These are phyloP conservation scores for Conticribra guillardii DNA, from an alignment of 108 stramenopile species.

Conservation along the genomic window DNA sequence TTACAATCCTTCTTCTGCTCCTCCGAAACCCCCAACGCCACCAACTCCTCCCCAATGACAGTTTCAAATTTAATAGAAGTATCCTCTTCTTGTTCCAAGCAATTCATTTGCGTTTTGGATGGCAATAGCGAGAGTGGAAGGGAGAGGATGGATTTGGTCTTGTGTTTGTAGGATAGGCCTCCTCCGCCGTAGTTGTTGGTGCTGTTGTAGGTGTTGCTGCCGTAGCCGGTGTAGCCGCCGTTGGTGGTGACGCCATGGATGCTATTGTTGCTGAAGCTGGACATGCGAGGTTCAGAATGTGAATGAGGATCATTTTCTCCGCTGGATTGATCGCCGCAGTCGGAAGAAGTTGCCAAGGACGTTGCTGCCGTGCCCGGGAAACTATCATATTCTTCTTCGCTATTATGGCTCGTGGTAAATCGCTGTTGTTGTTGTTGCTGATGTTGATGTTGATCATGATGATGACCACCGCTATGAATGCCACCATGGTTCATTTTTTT, in stretches of 20 bases:
- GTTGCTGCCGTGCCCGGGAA: conserved; percentile 28
- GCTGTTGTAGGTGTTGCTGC: neutral
- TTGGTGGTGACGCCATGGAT: neutral
- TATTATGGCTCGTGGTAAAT: neutral
- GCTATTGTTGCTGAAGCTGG: neutral
- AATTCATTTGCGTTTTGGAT: conserved; percentile 32
- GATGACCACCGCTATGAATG: neutral
- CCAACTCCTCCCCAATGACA: conserved; percentile 28
- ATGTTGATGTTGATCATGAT: too few species aligned
- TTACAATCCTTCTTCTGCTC: conserved; percentile 17
- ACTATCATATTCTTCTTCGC: conserved; percentile 23
- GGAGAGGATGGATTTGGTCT: conserved; percentile 39
- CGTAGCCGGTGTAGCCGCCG: neutral
- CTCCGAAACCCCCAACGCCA: conserved; percentile 4
- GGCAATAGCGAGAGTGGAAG: conserved; percentile 36
- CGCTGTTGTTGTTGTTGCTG: too few species aligned
- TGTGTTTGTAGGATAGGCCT: conserved; percentile 42
- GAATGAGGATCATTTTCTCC: too few species aligned
- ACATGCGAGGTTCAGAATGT: too few species aligned
- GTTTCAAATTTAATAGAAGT: conserved; percentile 20
- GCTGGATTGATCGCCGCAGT: conserved; percentile 17
- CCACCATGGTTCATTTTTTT: neutral
- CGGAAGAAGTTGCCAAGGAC: conserved; percentile 25
- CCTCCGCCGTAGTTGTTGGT: neutral
- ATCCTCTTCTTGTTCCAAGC: conserved; percentile 21